These are phyloP conservation scores for Neofusicoccum cordaticola DNA, from an alignment of 2,329 filamentous ascomycete species.

Conservation along the genomic window DNA sequence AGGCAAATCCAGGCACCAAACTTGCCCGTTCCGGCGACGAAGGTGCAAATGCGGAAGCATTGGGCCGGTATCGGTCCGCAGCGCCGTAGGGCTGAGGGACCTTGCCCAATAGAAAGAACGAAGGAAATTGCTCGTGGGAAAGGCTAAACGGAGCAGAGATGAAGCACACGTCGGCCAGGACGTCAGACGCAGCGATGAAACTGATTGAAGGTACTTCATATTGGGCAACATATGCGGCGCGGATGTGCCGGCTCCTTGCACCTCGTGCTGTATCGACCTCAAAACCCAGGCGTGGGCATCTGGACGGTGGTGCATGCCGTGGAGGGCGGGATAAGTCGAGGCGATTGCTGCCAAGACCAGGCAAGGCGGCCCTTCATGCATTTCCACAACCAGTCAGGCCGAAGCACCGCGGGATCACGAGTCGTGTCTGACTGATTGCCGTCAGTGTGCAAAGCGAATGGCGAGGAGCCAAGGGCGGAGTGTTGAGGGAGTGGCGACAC, in stretches of 20 bases:
- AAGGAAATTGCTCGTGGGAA: neutral
- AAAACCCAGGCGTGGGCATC: neutral
- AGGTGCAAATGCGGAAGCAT: neutral
- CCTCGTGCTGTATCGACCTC: neutral
- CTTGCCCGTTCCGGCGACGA: too few species aligned
- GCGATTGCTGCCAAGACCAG: too few species aligned
- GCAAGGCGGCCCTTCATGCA: too few species aligned
- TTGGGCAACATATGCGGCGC: neutral
- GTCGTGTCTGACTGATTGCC: too few species aligned
- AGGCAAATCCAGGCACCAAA: too few species aligned
- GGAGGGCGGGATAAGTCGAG: too few species aligned
- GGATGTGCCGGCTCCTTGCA: neutral
- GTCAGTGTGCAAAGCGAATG: too few species aligned
- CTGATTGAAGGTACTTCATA: neutral
- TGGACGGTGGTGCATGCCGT: neutral
- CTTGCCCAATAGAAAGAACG: neutral
- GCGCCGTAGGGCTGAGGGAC: neutral
- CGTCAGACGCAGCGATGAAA: neutral
- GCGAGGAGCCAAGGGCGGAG: too few species aligned
- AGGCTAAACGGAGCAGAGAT: neutral
- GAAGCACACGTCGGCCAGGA: neutral
- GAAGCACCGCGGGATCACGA: too few species aligned
- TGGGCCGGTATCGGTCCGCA: neutral
- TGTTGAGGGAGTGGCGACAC: too few species aligned
- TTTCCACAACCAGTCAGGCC: too few species aligned